Base-by-base conservation (phyloP, 2,329 filamentous ascomycete genomes). In the Macroventuria anomochaeta region DNA sequence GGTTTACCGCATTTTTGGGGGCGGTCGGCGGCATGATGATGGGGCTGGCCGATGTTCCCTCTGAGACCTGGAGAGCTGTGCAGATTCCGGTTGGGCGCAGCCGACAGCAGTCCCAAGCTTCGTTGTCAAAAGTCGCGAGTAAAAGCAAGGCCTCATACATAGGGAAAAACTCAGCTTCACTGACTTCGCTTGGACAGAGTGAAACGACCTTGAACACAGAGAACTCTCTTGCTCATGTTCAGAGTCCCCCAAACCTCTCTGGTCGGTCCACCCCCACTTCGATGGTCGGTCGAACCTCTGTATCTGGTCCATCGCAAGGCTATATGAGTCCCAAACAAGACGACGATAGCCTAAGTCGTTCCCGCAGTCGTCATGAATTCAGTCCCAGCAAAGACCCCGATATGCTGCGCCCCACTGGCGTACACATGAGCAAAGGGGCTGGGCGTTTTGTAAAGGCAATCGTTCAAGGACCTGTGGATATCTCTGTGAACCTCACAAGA, bases 21-120 rank as follows among this genome's bases (percentile, higher is more conserved):
- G 59, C 59, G n/a, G 28, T 66, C 28, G 46, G 52, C 13, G 47
- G 47, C 39, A 86, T 96, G 50, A 83, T 88, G 57, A 87, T 93
- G 81, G 89, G 89, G 0, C 80, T 95, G 33, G 89, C 88, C 0
- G 90, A 95, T 64, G 75, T 85, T 17, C 84, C 84, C 0, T 73
- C 77, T 8, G 80, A 83, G 23, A 76, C 84, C 8, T 67, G 80
- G 31, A 77, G 75, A 62, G 76, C 75, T 11, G 53, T 54, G 17
- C 42, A 51, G 5, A 37, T 55, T 20, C 53, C 57, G 2, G 20
- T 33, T 32, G 51, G 28, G 25, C 37, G 23, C 20, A 55, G 54
- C 15, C 34, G 53, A 43, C 40, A 41, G n/a, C 55, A 57, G 46
- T 54, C 46, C 23, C 28, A 55, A 32, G 20, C 32, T 32, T 42